Percentiles rank a stretch among this genome's conserved stretches.
These are phyloP conservation scores for Wilcoxina mikolae DNA, from an alignment of 495 filamentous ascomycete genomes.

Conservation along the genomic window DNA sequence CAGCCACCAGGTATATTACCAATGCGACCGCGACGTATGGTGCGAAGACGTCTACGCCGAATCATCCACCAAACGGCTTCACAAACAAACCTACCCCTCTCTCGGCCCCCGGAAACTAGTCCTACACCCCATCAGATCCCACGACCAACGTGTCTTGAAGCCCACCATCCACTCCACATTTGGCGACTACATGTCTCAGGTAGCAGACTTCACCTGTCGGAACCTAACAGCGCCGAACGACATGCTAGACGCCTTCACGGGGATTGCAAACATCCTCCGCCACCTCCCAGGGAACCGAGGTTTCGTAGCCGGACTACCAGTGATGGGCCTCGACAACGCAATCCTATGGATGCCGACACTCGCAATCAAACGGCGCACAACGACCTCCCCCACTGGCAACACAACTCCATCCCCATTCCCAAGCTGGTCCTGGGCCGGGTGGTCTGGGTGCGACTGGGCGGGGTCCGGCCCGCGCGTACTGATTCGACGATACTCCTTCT, in stretches of 20 bases:
- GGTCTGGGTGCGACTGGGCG: not conserved
- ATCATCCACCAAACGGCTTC: not conserved
- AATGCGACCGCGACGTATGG: not conserved
- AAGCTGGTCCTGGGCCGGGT: constrained; percentile 4
- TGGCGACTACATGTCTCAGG: not conserved
- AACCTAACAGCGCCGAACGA: not conserved
- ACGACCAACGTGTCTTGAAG: not conserved
- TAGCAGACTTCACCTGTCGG: not conserved
- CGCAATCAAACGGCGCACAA: not conserved
- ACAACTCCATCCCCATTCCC: not conserved
- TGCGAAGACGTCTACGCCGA: not conserved
- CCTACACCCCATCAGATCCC: not conserved
- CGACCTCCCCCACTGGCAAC: not conserved
- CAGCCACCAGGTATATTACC: not conserved
- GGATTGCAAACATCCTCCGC: not conserved
- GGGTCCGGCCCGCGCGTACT: not conserved
- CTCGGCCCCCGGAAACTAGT: not conserved
- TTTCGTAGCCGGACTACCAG: not conserved
- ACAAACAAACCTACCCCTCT: not conserved
- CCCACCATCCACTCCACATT: not conserved
- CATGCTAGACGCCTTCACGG: not conserved
- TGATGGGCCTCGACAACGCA: not conserved
- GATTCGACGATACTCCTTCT: not conserved
- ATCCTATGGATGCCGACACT: not conserved
- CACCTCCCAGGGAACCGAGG: not conserved